Evolutionary conservation across 805 yeast genomes (phyloP).

Genomic region (Kodamaea nitidulidarum): DNA sequence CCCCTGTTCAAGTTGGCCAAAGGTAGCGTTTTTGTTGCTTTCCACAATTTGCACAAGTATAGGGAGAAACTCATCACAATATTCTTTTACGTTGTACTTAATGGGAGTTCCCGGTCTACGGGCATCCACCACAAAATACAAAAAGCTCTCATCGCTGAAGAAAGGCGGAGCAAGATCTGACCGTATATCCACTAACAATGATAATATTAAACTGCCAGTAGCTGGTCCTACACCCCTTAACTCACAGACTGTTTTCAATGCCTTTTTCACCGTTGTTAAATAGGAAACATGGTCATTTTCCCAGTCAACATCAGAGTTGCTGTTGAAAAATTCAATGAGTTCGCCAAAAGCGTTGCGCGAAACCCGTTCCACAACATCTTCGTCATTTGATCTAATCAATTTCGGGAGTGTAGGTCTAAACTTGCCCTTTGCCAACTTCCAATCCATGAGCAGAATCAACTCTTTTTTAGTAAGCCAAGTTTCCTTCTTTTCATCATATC

Average conservation of each 20-base stretch:
- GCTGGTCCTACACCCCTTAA: constrained; percentile 51
- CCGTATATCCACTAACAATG: constrained; percentile 24
- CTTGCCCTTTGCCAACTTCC: constrained; percentile 43
- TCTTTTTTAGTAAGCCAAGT: constrained; percentile 38
- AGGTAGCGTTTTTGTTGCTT: constrained; percentile 4
- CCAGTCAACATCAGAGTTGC: constrained; percentile 7
- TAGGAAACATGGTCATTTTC: constrained; percentile 13
- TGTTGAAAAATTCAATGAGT: constrained; percentile 9
- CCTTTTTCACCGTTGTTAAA: constrained; percentile 15
- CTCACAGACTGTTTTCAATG: constrained; percentile 30
- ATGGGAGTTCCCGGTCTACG: constrained; percentile 25
- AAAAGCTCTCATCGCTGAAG: constrained; percentile 47
- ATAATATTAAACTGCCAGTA: constrained; percentile 42
- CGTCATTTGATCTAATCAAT: constrained; percentile 36
- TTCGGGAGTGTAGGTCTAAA: constrained; percentile 44
- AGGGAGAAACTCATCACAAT: constrained; percentile 31
- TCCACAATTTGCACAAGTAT: constrained; percentile 16
- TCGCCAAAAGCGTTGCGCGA: constrained; percentile 26
- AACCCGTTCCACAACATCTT: constrained; percentile 21
- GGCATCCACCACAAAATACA: constrained; percentile 28
- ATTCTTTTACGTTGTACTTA: constrained; percentile 42
- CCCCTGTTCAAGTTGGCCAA: constrained; percentile 27
- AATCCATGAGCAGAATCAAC: constrained; percentile 41
- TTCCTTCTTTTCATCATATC: constrained; percentile 19
- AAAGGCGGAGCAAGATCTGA: constrained; percentile 36